A percentile compares a stretch with the other conserved stretches of the same genome.
These are phyloP conservation scores for Agrocybe pediades DNA, from an alignment of 768 basidiomycete species.

Conservation along the genomic window DNA sequence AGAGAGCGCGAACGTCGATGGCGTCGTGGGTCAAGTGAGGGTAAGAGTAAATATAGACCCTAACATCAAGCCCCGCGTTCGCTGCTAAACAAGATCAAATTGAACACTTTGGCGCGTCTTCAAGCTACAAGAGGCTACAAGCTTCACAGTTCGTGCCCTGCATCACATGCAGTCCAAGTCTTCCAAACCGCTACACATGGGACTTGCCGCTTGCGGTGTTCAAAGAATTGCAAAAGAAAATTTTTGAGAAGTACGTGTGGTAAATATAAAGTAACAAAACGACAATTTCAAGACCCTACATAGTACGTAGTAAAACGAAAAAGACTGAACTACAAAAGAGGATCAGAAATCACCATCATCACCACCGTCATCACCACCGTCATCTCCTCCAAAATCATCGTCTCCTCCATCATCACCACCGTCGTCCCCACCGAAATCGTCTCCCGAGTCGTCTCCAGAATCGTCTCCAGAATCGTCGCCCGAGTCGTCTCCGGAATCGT, in stretches of 20 bases:
- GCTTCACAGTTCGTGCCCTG: too few species aligned
- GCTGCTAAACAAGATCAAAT: background rate
- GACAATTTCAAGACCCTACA: constrained; percentile 5
- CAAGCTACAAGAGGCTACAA: too few species aligned
- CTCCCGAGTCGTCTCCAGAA: constrained; percentile 8
- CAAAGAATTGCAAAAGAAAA: too few species aligned
- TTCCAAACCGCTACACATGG: too few species aligned
- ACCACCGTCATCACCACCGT: constrained; percentile 6
- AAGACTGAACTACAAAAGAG: background rate
- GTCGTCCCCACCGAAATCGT: constrained; percentile 10
- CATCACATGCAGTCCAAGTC: too few species aligned
- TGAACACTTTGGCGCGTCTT: too few species aligned
- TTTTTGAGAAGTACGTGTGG: too few species aligned
- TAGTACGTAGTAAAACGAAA: background rate
- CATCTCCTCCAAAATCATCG: constrained; percentile 9
- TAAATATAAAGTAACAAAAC: constrained; percentile 6
- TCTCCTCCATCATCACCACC: constrained; percentile 6
- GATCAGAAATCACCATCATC: constrained; percentile 14
- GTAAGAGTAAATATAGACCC: too few species aligned
- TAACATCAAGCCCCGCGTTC: too few species aligned
- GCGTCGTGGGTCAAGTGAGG: background rate
- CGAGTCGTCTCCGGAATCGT: constrained; percentile 9
- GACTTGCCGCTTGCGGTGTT: too few species aligned
- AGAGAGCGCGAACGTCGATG: too few species aligned
- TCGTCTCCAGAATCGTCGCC: constrained; percentile 10